These are phyloP conservation scores for Chernovozyma aurita DNA, from an alignment of 1,139 yeast genomes.

Conservation along the genomic window DNA sequence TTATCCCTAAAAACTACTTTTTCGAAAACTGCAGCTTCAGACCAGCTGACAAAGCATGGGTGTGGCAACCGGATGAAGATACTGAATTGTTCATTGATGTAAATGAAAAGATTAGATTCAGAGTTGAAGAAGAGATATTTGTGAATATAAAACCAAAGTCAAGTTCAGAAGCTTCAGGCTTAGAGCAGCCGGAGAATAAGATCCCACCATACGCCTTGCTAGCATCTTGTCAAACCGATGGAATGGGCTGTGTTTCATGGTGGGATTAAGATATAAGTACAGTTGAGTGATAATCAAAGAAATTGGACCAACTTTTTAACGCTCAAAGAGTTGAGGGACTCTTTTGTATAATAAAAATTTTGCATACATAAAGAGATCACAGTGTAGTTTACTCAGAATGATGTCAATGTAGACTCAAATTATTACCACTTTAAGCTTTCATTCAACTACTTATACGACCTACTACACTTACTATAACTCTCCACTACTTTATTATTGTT, in stretches of 20 bases:
- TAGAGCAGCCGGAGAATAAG: constrained; percentile 27
- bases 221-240: constrained; percentile 94
- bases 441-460: no score
- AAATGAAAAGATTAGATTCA: constrained; percentile 84
- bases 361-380: no score
- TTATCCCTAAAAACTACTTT: constrained; percentile 74
- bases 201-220: constrained; percentile 76
- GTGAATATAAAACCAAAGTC: constrained; percentile 75
- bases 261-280: constrained; percentile 74
- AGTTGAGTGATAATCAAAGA: no score
- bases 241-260: constrained; percentile 95
- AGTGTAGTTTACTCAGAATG: no score
- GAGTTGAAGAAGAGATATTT: constrained; percentile 86
- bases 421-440: no score
- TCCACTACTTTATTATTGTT: no score
- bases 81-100: constrained; percentile 77
- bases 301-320: no score
- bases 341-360: no score
- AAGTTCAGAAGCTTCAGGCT: constrained; percentile 44
- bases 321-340: no score
- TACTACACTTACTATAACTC: no score
- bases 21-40: constrained; percentile 75
- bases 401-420: no score
- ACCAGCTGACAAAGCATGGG: constrained; percentile 87
- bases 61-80: constrained; percentile 78